These are phyloP conservation scores for Quercus phellos DNA, from an alignment of 331 rosid species.

Conservation along the genomic window DNA sequence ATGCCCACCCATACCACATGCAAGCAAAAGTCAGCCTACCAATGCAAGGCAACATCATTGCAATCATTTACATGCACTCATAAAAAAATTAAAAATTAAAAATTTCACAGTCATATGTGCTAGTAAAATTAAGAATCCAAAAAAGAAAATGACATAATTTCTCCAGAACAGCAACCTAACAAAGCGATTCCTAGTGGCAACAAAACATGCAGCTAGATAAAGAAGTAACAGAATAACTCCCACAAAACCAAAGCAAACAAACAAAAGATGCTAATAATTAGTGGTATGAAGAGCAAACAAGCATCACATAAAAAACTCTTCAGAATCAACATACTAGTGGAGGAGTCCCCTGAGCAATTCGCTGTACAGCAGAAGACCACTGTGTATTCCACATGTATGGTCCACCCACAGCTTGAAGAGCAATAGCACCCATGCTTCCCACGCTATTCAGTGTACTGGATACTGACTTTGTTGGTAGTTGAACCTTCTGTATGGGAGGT, in stretches of 20 bases:
- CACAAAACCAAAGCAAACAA: conserved; percentile 15
- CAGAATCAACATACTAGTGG: conserved; percentile 71
- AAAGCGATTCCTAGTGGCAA: background rate
- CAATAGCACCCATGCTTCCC: conserved; percentile 73
- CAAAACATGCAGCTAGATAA: background rate
- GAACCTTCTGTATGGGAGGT: conserved; percentile 78
- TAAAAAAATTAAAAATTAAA: background rate
- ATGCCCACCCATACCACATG: background rate
- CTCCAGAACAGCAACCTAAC: background rate
- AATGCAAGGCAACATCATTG: background rate
- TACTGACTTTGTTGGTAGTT: conserved; percentile 54
- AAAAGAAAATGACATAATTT: background rate
- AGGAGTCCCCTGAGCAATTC: conserved; percentile 95
- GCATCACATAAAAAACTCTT: background rate
- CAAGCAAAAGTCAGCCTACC: background rate
- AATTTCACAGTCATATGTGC: background rate
- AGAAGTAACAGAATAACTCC: background rate
- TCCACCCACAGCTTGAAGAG: conserved; percentile 93
- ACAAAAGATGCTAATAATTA: conserved; percentile 1
- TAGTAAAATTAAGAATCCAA: background rate
- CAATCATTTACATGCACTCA: background rate
- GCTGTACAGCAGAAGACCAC: conserved; percentile 87
- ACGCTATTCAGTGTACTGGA: conserved; percentile 75
- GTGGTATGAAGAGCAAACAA: conserved; percentile 9
- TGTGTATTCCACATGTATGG: conserved; percentile 91